Conservation (phyloP, 2,329 filamentous ascomycete genomes). For the Lasiodiplodia theobromae region DNA sequence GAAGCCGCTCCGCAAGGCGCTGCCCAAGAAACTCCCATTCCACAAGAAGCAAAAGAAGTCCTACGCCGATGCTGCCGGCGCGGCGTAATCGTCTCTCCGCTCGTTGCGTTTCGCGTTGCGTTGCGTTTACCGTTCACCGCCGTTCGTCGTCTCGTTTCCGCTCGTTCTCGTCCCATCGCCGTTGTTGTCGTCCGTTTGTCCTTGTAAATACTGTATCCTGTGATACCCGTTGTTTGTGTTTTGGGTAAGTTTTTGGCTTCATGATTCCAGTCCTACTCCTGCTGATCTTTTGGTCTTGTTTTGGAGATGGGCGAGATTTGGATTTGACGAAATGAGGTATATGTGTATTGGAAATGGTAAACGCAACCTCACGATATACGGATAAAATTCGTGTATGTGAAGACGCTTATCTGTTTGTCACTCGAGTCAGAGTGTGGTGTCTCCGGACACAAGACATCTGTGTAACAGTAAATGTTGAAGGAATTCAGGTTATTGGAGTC, state of each 20-base stretch:
- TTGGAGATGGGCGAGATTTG: constrained; percentile 15
- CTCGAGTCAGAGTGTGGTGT: background rate
- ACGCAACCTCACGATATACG: background rate
- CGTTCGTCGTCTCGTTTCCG: constrained; percentile 2
- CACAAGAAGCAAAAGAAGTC: constrained; percentile 12
- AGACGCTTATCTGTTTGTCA: background rate
- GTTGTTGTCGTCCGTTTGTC: constrained; percentile 3
- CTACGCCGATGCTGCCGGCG: constrained; percentile 14
- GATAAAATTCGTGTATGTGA: constrained; percentile 8
- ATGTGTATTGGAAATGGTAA: background rate
- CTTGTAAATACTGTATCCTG: constrained; percentile 22
- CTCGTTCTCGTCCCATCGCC: constrained; percentile 1
- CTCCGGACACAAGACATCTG: background rate
- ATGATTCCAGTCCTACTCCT: background rate
- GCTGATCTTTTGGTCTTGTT: background rate
- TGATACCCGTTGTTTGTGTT: constrained; percentile 23
- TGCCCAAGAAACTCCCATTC: constrained; percentile 5
- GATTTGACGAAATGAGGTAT: constrained; percentile 5
- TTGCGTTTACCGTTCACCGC: background rate
- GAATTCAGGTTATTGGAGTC: background rate
- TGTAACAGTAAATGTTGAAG: background rate
- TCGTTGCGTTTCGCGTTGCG: background rate
- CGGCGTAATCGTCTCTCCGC: background rate
- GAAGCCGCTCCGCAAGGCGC: constrained; percentile 11
- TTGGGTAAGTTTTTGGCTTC: constrained; percentile 14